A percentile compares a stretch with the other conserved stretches of the same genome.
These are phyloP conservation scores for Zelonia costaricensis DNA, from an alignment of 208 protist species.

Conservation along the genomic window DNA sequence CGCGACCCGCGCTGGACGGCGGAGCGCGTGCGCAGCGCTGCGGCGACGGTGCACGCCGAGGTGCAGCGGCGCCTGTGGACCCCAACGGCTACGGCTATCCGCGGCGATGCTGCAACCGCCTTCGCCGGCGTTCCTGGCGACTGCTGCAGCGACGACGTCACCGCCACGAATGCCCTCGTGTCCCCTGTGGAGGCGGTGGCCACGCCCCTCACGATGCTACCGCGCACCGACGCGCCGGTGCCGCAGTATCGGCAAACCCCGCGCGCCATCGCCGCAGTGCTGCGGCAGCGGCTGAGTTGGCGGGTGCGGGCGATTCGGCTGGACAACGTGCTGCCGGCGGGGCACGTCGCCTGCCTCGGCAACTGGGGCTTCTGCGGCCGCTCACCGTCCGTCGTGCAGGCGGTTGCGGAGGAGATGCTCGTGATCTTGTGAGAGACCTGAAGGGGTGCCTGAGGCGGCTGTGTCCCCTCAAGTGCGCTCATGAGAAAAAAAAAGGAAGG, in stretches of 20 bases:
- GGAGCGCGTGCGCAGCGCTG: slow-evolving; percentile 15
- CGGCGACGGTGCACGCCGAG: slow-evolving; percentile 1
- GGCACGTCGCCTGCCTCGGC: slow-evolving; percentile 57
- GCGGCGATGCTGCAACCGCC: not conserved
- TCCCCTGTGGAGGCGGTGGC: too few relatives aligned
- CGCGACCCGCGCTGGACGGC: slow-evolving; percentile 18
- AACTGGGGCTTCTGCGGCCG: slow-evolving; percentile 34
- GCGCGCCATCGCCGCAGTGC: slow-evolving; percentile 40
- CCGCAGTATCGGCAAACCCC: slow-evolving; percentile 29
- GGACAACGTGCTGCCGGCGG: slow-evolving; percentile 38
- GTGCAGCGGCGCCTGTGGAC: slow-evolving; percentile 8
- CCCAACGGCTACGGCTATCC: not conserved
- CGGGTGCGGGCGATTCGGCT: slow-evolving; percentile 56
- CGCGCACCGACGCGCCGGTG: not conserved
- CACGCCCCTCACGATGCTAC: not conserved
- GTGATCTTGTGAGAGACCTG: slow-evolving; percentile 20
- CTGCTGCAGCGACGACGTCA: too few relatives aligned
- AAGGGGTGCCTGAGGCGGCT: not conserved
- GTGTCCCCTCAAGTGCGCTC: too few relatives aligned
- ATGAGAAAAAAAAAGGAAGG: too few relatives aligned
- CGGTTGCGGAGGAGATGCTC: slow-evolving; percentile 52
- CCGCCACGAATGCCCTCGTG: too few relatives aligned
- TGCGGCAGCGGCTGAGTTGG: slow-evolving; percentile 58
- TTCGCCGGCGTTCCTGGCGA: not conserved
- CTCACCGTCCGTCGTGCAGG: slow-evolving; percentile 43